A percentile compares a stretch with the other conserved stretches of the same genome.
These are phyloP conservation scores for Debaryomyces singareniensis DNA, from an alignment of 1,139 yeast genomes.

Conservation along the genomic window DNA sequence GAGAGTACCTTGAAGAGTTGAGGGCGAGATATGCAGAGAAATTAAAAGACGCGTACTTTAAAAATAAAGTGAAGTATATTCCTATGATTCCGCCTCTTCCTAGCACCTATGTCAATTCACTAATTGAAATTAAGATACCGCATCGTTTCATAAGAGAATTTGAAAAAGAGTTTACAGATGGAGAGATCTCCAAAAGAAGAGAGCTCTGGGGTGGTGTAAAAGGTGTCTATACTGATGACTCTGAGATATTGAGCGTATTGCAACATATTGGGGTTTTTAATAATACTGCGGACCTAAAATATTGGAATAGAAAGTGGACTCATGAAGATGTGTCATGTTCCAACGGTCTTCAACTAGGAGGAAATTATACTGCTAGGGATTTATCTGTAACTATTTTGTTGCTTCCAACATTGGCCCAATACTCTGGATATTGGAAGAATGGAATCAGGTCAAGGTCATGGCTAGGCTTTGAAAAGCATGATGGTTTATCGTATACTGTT, in stretches of 20 bases:
- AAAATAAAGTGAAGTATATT: conserved; percentile 20
- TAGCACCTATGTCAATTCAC: conserved; percentile 48
- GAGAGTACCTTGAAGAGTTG: conserved; percentile 23
- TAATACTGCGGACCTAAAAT: conserved; percentile 20
- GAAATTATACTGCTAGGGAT: conserved; percentile 40
- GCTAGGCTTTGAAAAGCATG: conserved; percentile 48
- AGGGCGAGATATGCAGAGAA: conserved; percentile 22
- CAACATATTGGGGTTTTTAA: conserved; percentile 66
- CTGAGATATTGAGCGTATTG: conserved; percentile 70
- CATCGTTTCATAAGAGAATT: conserved; percentile 26
- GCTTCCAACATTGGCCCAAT: conserved; percentile 59
- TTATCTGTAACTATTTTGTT: conserved; percentile 64
- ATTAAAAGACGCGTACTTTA: conserved; percentile 12
- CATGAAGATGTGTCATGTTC: conserved; percentile 22
- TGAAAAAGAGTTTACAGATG: conserved; percentile 23
- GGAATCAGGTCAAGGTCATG: conserved; percentile 74
- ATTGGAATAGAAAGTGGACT: conserved; percentile 31
- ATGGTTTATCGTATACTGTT: conserved; percentile 62
- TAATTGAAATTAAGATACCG: conserved; percentile 63
- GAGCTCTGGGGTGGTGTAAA: conserved; percentile 84
- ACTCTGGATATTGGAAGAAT: conserved; percentile 58
- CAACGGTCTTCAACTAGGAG: conserved; percentile 8
- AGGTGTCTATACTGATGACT: conserved; percentile 82
- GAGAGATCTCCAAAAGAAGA: conserved; percentile 34
- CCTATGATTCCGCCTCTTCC: conserved; percentile 44